These are phyloP conservation scores for Kodamaea fungicola DNA, from an alignment of 1,139 yeast species.

Conservation along the genomic window DNA sequence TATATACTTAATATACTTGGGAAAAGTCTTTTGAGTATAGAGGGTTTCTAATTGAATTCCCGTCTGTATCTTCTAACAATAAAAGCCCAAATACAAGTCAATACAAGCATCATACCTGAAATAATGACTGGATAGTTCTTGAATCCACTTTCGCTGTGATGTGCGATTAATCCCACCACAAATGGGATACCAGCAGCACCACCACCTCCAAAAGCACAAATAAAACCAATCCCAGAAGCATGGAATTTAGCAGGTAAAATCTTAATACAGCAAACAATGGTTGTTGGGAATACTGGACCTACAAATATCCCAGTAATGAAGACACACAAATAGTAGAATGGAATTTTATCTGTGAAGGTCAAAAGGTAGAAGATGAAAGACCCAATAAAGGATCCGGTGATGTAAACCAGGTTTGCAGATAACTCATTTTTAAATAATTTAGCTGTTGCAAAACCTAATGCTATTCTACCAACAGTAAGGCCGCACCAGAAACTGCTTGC, in stretches of 20 bases:
- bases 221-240: slow-evolving; percentile 68
- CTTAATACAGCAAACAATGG: slow-evolving; percentile 61
- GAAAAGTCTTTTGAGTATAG: too few relatives aligned
- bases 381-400: slow-evolving; percentile 27
- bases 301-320: slow-evolving; percentile 62
- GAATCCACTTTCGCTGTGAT: slow-evolving; percentile 33
- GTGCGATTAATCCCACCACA: slow-evolving; percentile 50
- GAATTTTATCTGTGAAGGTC: slow-evolving; percentile 15
- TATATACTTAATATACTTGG: too few relatives aligned
- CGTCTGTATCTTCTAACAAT: slow-evolving; percentile 18
- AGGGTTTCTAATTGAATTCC: not conserved
- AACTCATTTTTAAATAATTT: slow-evolving; percentile 42
- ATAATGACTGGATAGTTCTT: slow-evolving; percentile 33
- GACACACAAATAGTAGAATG: slow-evolving; percentile 34
- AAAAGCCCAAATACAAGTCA: slow-evolving; percentile 27
- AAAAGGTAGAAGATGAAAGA: slow-evolving; percentile 29
- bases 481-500: slow-evolving; percentile 68
- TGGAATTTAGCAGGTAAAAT: slow-evolving; percentile 60
- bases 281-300: slow-evolving; percentile 82
- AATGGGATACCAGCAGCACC: slow-evolving; percentile 77
- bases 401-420: slow-evolving; percentile 45
- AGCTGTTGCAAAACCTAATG: slow-evolving; percentile 60
- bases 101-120: slow-evolving; percentile 21
- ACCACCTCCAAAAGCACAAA: slow-evolving; percentile 70
- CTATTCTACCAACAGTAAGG: slow-evolving; percentile 57